Evolutionary conservation across 75 land plant genomes (phyloP), one percentile per base, ranked within the genome.

Genomic region (Selaginella tamariscina): DNA sequence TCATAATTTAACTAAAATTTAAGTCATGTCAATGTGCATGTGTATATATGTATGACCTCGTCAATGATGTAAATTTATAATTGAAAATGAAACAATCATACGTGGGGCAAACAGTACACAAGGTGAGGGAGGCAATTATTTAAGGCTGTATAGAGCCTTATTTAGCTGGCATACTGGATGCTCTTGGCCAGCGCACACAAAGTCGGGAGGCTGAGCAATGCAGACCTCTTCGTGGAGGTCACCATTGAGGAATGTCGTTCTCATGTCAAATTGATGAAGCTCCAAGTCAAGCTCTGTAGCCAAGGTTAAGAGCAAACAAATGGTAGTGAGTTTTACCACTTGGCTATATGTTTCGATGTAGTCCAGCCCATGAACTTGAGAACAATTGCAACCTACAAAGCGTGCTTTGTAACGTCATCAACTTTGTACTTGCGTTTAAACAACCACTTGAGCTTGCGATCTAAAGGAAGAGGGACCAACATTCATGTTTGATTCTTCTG

Each of bases 361-460:
- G 26, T 59, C 62, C 21, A 59, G 24, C 62, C 62, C 62, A 23
- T 21, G 24, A 59, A 59, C 26, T 59, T 59, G 62, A 26, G 62
- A 59, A 21, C 8, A 59, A 26, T 23, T 23, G 21, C 21, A 21
- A 59, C n/a, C 62, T 59, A n/a, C 62, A 59, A 59, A 59, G 24
- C 21, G 62, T 23, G 62, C 62, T 27, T 59, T 59, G n/a, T 23
- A 59, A 23, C 62, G n/a, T 59, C 62, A 59, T 59, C 5, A 59
- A 21, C 62, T 59, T n/a, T 59, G n/a, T 59, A 59, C 62, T 59
- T 59, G 62, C 21, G 8, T 27, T 59, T 59, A 26, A 59, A 59
- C 21, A 8, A 8, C 62, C 62, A 59, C 26, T 59, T 59, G 24
- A 59, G 26, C 21, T 59, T 59, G 8, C 21, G n/a, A 26, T n/a